Evolutionary conservation across 495 filamentous ascomycete genomes (phyloP).

Genomic region (Penicillium herquei): DNA sequence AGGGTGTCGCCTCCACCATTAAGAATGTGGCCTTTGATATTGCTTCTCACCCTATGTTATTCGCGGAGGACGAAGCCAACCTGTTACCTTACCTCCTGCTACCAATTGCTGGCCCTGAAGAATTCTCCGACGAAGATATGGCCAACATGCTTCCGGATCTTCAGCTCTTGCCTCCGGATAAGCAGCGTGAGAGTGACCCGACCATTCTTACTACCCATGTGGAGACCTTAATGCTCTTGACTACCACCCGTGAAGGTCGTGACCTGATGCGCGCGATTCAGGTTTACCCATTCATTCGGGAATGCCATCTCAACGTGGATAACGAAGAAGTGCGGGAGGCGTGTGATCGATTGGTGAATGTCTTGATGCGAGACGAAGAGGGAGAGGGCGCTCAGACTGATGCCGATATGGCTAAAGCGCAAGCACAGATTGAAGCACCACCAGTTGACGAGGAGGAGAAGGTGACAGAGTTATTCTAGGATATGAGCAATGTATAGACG

Average conservation of each 20-base stretch:
- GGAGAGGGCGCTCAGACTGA: constrained; percentile 31
- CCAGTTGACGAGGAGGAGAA: constrained; percentile 40
- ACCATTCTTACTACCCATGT: constrained; percentile 80
- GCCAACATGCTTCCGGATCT: constrained; percentile 79
- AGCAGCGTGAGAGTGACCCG: constrained; percentile 72
- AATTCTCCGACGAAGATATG: constrained; percentile 65
- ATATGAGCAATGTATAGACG: background rate
- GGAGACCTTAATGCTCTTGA: constrained; percentile 81
- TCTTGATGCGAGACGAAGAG: constrained; percentile 80
- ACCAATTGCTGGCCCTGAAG: constrained; percentile 58
- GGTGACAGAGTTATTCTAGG: constrained; percentile 37
- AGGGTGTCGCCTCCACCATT: constrained; percentile 87
- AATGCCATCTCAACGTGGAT: constrained; percentile 75
- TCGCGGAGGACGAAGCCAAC: constrained; percentile 73
- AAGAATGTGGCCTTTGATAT: constrained; percentile 82
- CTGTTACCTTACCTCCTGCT: constrained; percentile 84
- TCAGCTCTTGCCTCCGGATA: constrained; percentile 84
- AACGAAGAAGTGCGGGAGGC: constrained; percentile 80
- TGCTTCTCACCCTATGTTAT: constrained; percentile 63
- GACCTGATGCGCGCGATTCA: constrained; percentile 70
- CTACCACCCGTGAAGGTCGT: constrained; percentile 72
- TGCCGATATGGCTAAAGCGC: constrained; percentile 17
- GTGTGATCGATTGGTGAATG: constrained; percentile 86
- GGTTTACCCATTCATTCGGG: constrained; percentile 85
- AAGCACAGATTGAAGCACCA: constrained; percentile 16